These are phyloP conservation scores for Kodamaea plutei DNA, from an alignment of 1,139 yeast genomes.

Conservation along the genomic window DNA sequence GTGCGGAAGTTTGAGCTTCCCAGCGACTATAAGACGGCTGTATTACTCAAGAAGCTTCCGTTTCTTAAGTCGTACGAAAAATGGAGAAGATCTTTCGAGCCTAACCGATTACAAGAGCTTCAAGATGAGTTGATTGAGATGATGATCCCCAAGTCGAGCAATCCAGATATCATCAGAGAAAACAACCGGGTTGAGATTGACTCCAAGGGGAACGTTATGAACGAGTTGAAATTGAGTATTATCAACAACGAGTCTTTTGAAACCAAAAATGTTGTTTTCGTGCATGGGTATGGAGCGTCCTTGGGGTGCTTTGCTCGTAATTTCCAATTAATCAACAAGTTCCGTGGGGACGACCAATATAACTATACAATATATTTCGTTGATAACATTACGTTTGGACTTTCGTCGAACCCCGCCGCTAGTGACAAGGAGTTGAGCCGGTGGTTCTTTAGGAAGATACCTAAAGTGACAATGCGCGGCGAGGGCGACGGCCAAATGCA, in stretches of 20 bases:
- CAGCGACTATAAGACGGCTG: no score
- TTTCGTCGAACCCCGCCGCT: slow-evolving; percentile 61
- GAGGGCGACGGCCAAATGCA: slow-evolving; percentile 24
- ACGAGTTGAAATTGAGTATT: slow-evolving; percentile 28
- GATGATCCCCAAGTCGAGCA: slow-evolving; percentile 31
- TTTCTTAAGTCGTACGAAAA: slow-evolving; percentile 15
- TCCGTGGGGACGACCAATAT: slow-evolving; percentile 34
- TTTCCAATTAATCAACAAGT: slow-evolving; percentile 45
- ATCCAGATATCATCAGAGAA: slow-evolving; percentile 19
- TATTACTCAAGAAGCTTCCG: slow-evolving; percentile 18
- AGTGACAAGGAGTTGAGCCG: slow-evolving; percentile 40
- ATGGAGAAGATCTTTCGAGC: slow-evolving; percentile 32
- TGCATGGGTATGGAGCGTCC: slow-evolving; percentile 94
- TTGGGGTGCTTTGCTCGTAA: slow-evolving; percentile 81
- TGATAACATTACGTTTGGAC: slow-evolving; percentile 83
- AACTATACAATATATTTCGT: slow-evolving; percentile 61
- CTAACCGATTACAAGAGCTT: slow-evolving; percentile 23
- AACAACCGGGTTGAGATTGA: slow-evolving; percentile 25
- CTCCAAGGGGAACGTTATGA: slow-evolving; percentile 26
- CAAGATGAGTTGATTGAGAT: slow-evolving; percentile 35
- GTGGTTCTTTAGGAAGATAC: slow-evolving; percentile 25
- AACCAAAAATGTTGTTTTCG: slow-evolving; percentile 50
- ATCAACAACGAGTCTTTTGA: slow-evolving; percentile 13
- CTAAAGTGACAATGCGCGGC: slow-evolving; percentile 30
- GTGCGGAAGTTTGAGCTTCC: no score